Base-by-base conservation (phyloP, 352 stramenopile genomes). In the Globisporangium parvum region DNA sequence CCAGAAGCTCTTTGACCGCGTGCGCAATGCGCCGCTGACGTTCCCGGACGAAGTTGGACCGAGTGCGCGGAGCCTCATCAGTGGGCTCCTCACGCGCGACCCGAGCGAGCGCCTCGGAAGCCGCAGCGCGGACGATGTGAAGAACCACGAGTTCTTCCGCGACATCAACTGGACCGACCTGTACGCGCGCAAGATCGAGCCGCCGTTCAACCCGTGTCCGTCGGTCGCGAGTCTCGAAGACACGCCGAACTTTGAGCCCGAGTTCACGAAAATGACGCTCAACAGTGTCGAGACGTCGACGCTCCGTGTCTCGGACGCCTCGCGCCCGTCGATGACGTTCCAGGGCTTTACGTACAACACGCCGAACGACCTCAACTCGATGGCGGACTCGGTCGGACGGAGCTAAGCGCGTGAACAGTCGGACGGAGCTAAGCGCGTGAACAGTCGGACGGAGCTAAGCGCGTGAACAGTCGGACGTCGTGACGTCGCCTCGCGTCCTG, bases 231-330 rank as follows among this genome's bases (percentile, higher is more conserved):
- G 74, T 26, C 59, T 80, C 10, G 82, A 91, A 48, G 85, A 95
- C 57, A 89, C 82, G 12, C 85, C 87, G 58, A 96, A 96, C 73
- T 96, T 96, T 60, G 87, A 96, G 60, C 67, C 69, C 40, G 82
- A 95, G 70, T 96, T 96, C 64, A 96, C 85, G 40, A 91, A 89
- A 51, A 93, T 96, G 86, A 77, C 88, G 59, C 83, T 95, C 66
- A 87, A 93, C 67, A 91, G 80, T 39, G 82, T 93, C 45, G 77
- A 90, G 52, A 88, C 80, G 62, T 85, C 77, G 57, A 64, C 61
- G 28, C 60, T 89, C 56, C 77, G 80, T 51, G 74, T 85, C 11
- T 92, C 82, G 28, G 80, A 93, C 57, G 75, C 80, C 12, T 91
- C 79, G 47, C 79, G 85, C 44, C 79, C 78, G 56, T 93, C 82